Evolutionary conservation across 257 asterid genomes (phyloP), one percentile per base, ranked within the genome.

Genomic region (Rubia yunnanensis): DNA sequence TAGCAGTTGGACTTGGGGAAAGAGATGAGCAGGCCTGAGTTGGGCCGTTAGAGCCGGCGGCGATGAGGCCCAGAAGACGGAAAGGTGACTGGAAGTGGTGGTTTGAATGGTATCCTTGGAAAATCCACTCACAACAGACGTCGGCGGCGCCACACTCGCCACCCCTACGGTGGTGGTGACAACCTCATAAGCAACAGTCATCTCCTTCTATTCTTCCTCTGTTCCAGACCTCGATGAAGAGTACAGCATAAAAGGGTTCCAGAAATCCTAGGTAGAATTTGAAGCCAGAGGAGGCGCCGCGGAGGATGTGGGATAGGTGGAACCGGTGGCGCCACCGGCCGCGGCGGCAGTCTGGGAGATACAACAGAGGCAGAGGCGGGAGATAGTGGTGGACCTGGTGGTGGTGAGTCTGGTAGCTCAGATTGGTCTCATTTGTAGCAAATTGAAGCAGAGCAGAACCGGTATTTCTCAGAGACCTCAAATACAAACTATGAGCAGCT

Each of bases 211-310:
- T 67, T 82, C 92, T 71, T 86, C 94, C 81, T 85, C 95, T 0
- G 82, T 84, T 5, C 35, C 89, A 2, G 92, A 79, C 76, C 91
- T 70, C 13, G 87, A 82, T 0, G 89, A 67, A 18, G 85, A 60
- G n/a, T n/a, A n/a, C 0, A 89, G 97, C 82, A 87, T 76, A 57
- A 92, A 89, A 1, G 98, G 97, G 81, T 89, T 94, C 96, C 96
- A 92, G 79, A 89, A 92, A 74, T 92, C 97, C 98, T 96, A 92
- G 39, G 86, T 79, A 23, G 89, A 77, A 2, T 85, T 67, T 7
- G 83, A 66, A 27, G 77, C 79, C 5, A 72, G 81, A 0, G 85
- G 76, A 0, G 89, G 89, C 0, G 97, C 96, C 0, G 96, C 79
- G 0, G 80, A 95, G 0, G 97, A 95, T 0, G 83, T 39, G 95